Base-by-base conservation (phyloP, 2,329 filamentous ascomycete species). In the Fusarium proliferatum region DNA sequence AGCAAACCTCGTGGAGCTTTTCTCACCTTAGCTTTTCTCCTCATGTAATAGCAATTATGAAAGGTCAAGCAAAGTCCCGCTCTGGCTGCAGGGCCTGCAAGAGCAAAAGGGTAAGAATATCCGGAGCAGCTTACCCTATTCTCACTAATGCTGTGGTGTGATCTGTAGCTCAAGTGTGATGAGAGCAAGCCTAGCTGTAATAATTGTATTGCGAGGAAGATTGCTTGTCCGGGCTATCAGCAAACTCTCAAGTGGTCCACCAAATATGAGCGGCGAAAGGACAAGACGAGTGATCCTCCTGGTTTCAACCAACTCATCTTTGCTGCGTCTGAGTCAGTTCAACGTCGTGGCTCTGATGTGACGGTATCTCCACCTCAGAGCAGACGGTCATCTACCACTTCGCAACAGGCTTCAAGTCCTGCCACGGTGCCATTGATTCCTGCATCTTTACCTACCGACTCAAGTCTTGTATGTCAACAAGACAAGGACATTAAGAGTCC, bases 171-270 rank as follows among this genome's bases (percentile, higher is more conserved):
- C 45, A 72, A 72, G 38, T 72, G 69, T 41, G 69, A 72, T 36
- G 69, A 72, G 17, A 28, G 42, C 23, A 72, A 65, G 19, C 69
- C 69, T 9, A 49, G 52, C 19, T 72, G 69, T 38, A 60, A 64
- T 9, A 72, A 72, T 36, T 72, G 69, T 12, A 6, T 52, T 19
- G 46, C 46, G 0, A 64, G 64, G 30, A 65, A 42, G 1, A 11
- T 72, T 30, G 23, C 41, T 30, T 72, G 69, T 12, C 69, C 69
- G 11, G 69, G 69, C 15, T 72, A 72, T 16, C 69, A 72, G 48
- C 69, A 72, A 21, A 65, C 59, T 17, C 64, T 72, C 36, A 72
- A 72, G n/a, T 72, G 70, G 64, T 72, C 70, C 15, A 72, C 70
- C 26, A 72, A 72, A 10, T 64, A 72, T 39, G 70, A 72, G 19